These are phyloP conservation scores for Russula ochroleuca DNA, from an alignment of 768 basidiomycete species.

Conservation along the genomic window DNA sequence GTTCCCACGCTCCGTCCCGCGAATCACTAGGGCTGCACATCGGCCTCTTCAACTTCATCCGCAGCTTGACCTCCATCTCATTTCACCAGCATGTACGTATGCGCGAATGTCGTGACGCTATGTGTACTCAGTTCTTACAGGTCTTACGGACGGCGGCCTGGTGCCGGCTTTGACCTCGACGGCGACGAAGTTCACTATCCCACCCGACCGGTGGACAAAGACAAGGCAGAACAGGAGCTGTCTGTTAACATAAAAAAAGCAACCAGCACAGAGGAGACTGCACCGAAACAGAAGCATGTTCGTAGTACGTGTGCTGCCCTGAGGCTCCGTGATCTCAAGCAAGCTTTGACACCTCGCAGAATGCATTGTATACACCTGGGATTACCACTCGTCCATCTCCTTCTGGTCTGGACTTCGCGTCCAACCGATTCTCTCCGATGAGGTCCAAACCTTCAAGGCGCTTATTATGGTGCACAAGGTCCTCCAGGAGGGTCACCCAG, in stretches of 20 bases:
- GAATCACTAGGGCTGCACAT: background rate
- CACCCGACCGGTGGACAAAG: constrained; percentile 96
- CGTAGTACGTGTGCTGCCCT: constrained; percentile 61
- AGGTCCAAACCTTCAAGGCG: constrained; percentile 97
- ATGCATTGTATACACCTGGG: constrained; percentile 99
- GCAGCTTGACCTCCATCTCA: constrained; percentile 6
- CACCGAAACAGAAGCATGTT: constrained; percentile 99
- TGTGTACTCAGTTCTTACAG: constrained; percentile 29
- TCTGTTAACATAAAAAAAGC: constrained; percentile 98
- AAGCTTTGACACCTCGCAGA: constrained; percentile 46
- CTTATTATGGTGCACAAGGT: constrained; percentile 98
- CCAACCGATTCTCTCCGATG: constrained; percentile 94
- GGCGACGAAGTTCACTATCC: constrained; percentile 87
- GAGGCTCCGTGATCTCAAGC: constrained; percentile 5
- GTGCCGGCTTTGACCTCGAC: constrained; percentile 58
- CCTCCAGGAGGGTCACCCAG: constrained; percentile 94
- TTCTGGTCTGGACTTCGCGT: constrained; percentile 98
- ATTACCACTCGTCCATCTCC: constrained; percentile 95
- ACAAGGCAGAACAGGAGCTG: constrained; percentile 94
- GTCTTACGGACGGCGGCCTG: constrained; percentile 34
- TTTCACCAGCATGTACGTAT: constrained; percentile 19
- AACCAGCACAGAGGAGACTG: constrained; percentile 89
- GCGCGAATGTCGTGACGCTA: background rate
- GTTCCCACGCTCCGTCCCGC: constrained; percentile 12
- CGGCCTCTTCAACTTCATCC: constrained; percentile 7